Percentiles rank a stretch among this genome's conserved stretches.
These are phyloP conservation scores for Pseudevernia furfuracea DNA, from an alignment of 495 filamentous ascomycete species.

Conservation along the genomic window DNA sequence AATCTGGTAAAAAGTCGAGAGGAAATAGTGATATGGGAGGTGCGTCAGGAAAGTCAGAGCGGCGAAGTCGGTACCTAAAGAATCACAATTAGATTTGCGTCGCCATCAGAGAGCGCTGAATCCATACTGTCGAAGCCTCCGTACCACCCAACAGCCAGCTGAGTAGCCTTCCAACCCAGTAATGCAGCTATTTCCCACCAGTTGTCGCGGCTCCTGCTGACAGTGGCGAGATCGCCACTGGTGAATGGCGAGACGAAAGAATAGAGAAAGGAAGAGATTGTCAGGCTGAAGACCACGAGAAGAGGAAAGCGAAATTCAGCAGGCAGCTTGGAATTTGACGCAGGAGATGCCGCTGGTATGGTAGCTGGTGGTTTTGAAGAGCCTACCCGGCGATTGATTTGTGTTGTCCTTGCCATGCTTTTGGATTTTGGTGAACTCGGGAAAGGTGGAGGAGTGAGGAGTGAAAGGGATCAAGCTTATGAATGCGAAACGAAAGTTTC, in stretches of 20 bases:
- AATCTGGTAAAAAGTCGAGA: slow-evolving; percentile 65
- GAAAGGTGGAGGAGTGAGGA: background rate
- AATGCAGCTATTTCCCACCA: slow-evolving; percentile 54
- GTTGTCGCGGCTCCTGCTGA: slow-evolving; percentile 53
- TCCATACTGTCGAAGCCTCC: slow-evolving; percentile 58
- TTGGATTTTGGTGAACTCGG: background rate
- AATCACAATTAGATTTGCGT: slow-evolving; percentile 8
- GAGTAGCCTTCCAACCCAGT: slow-evolving; percentile 58
- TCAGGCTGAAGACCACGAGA: slow-evolving; percentile 55
- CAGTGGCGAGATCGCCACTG: slow-evolving; percentile 49
- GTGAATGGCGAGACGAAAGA: slow-evolving; percentile 44
- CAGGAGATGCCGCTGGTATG: slow-evolving; percentile 18
- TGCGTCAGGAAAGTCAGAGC: slow-evolving; percentile 61
- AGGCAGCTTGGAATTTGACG: slow-evolving; percentile 32
- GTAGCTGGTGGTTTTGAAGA: slow-evolving; percentile 17
- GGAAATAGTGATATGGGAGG: slow-evolving; percentile 61
- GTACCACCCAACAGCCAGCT: slow-evolving; percentile 64
- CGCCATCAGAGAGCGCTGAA: background rate
- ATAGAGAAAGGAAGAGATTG: slow-evolving; percentile 49
- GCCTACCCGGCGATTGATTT: background rate
- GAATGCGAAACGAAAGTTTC: background rate
- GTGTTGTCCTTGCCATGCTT: slow-evolving; percentile 15
- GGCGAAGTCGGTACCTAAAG: slow-evolving; percentile 57
- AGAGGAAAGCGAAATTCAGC: slow-evolving; percentile 51
- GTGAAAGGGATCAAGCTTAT: background rate